Evolutionary conservation across 164 flowering plant species (phyloP), one percentile per base, ranked within the genome.

Genomic region (Aristolochia contorta): DNA sequence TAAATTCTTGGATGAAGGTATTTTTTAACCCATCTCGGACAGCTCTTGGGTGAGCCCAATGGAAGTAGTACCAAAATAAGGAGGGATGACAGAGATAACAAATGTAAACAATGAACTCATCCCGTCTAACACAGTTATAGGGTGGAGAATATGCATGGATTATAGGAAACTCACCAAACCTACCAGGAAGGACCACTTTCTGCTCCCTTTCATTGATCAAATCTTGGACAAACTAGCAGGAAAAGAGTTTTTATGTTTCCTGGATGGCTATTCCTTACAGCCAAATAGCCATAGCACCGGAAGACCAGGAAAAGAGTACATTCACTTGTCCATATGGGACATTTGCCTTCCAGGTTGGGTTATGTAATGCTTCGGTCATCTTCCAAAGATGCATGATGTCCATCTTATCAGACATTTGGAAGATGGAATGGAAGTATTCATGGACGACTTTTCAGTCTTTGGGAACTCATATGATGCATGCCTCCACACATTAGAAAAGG

Each of bases 401-500:
- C n/a, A n/a, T n/a, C n/a, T n/a, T n/a, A n/a, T n/a, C n/a, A n/a
- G n/a, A n/a, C n/a, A n/a, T n/a, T n/a, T n/a, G n/a, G n/a, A n/a
- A n/a, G n/a, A n/a, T n/a, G n/a, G n/a, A n/a, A n/a, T n/a, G n/a
- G n/a, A n/a, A n/a, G n/a, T n/a, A n/a, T 56, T 56, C n/a, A 56
- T 56, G 59, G 59, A 56, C 24, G 59, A 56, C 37, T 56, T 56
- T 1, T 56, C 59, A 56, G 59, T 56, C 1, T 56, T 21, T 56
- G 59, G 59, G 18, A 20, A 15, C 24, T 21, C 3, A 0, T 56
- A n/a, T 56, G 59, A 56, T 1, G 25, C 20, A n/a, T 56, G 1
- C 24, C n/a, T 56, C 9, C 9, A 53, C 10, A 25, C 20, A 7
- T n/a, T 56, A 0, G 59, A 56, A 13, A 56, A 56, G 24, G n/a